Conservation (phyloP, 345 rosid species). For the Euphorbia lathyris region DNA sequence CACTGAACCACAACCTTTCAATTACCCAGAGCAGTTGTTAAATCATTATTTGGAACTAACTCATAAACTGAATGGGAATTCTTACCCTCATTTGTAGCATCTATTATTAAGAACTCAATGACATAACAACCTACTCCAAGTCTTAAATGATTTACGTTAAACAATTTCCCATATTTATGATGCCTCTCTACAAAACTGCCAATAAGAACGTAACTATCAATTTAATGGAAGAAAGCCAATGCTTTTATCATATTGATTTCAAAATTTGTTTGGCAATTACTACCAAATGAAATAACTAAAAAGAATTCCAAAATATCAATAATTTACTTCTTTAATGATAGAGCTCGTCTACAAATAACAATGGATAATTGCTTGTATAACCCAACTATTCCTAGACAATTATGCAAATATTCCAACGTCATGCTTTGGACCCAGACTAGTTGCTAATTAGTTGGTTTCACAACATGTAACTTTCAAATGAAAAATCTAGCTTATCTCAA, state of each 20-base stretch:
- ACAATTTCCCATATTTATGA: not conserved
- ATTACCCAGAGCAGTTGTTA: not conserved
- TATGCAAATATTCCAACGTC: not conserved
- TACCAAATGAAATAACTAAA: not conserved
- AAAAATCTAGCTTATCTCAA: conserved; percentile 2
- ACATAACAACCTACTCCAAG: not conserved
- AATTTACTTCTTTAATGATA: not conserved
- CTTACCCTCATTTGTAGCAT: not conserved
- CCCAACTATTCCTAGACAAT: not conserved
- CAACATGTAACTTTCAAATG: not conserved
- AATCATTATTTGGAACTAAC: not conserved
- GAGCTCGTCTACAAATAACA: not conserved
- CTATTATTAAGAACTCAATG: not conserved
- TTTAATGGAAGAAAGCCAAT: not conserved
- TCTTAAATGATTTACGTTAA: not conserved
- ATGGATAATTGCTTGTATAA: not conserved
- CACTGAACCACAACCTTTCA: not conserved
- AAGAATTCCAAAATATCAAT: not conserved
- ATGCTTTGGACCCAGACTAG: not conserved
- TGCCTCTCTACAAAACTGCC: not conserved
- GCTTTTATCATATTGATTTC: conserved; percentile 1
- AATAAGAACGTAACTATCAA: not conserved
- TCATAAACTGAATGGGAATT: not conserved
- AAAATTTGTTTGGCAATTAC: not conserved
- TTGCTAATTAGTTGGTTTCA: not conserved